A percentile compares a stretch with the other conserved stretches of the same genome.
Evolutionary conservation across 75 land plant species (phyloP).

Genomic region (Selaginella moellendorffii): DNA sequence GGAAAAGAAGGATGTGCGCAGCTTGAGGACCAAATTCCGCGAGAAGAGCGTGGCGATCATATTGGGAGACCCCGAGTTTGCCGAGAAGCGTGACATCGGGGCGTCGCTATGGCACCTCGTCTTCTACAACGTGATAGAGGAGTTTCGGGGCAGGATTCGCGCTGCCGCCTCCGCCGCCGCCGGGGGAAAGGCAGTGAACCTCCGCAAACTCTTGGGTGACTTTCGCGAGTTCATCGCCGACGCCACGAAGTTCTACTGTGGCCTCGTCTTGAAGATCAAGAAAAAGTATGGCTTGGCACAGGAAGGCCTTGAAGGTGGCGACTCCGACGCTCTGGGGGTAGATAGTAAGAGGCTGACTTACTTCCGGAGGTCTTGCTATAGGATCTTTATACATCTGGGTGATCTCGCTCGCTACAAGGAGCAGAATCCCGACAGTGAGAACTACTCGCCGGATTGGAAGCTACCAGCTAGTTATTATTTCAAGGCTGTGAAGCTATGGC

Average conservation of each 20-base stretch:
- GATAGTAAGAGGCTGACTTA: conserved; percentile 31
- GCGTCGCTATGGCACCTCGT: conserved; percentile 60
- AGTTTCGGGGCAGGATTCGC: conserved; percentile 48
- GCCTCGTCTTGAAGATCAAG: conserved; percentile 61
- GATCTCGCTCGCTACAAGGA: conserved; percentile 92
- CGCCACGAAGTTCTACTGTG: conserved; percentile 91
- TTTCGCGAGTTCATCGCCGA: conserved; percentile 79
- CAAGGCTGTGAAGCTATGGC: conserved; percentile 67
- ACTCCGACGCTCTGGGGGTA: background rate
- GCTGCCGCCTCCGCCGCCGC: no score
- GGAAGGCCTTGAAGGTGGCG: conserved; percentile 24
- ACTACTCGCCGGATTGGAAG: conserved; percentile 40
- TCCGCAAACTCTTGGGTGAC: conserved; percentile 43
- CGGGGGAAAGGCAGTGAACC: conserved; percentile 30
- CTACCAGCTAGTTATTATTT: conserved; percentile 73
- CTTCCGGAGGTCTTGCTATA: conserved; percentile 63
- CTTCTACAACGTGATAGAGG: conserved; percentile 78
- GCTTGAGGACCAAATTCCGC: conserved; percentile 38
- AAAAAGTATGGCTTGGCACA: conserved; percentile 68
- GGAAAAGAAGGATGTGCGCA: conserved; percentile 48
- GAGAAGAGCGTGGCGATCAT: conserved; percentile 77
- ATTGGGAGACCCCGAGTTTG: conserved; percentile 77
- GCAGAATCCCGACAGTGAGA: conserved; percentile 47
- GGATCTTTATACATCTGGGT: conserved; percentile 82
- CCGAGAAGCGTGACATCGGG: conserved; percentile 62